phyloP scores from a whole-genome alignment of 2,329 filamentous ascomycete species.

The Diaporthe citri region DNA sequence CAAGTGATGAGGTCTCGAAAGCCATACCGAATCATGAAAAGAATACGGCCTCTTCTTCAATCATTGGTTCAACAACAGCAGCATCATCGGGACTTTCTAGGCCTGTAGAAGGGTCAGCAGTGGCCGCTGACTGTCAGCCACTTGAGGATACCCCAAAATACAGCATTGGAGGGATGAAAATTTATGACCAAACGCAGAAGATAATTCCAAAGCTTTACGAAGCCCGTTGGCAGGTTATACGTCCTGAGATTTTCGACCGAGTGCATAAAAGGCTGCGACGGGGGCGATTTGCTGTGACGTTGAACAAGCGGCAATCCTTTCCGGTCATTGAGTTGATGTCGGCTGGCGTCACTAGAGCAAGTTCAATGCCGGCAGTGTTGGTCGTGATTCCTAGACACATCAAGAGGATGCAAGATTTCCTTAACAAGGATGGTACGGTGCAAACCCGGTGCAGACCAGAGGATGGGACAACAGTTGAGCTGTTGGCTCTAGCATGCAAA shows the following conservation, averaged over 20 bases:
- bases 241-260: background rate
- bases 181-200: background rate
- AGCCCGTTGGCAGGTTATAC: constrained; percentile 1
- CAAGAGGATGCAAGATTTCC: background rate
- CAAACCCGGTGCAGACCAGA: background rate
- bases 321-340: constrained; percentile 1
- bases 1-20: too few species aligned
- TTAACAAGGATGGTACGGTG: background rate
- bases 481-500: background rate
- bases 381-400: background rate
- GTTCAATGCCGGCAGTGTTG: background rate
- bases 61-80: background rate
- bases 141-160: background rate
- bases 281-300: background rate
- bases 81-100: background rate
- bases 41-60: background rate
- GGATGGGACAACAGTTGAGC: constrained; percentile 3
- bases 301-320: background rate
- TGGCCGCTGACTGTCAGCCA: too few species aligned
- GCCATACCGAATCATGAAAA: background rate
- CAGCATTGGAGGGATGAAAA: background rate
- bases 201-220: background rate
- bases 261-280: background rate
- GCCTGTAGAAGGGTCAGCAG: background rate
- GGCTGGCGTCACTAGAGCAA: background rate